These are phyloP conservation scores for Lanmaoa pseudosensibilis DNA, from an alignment of 768 basidiomycete species.

Conservation along the genomic window DNA sequence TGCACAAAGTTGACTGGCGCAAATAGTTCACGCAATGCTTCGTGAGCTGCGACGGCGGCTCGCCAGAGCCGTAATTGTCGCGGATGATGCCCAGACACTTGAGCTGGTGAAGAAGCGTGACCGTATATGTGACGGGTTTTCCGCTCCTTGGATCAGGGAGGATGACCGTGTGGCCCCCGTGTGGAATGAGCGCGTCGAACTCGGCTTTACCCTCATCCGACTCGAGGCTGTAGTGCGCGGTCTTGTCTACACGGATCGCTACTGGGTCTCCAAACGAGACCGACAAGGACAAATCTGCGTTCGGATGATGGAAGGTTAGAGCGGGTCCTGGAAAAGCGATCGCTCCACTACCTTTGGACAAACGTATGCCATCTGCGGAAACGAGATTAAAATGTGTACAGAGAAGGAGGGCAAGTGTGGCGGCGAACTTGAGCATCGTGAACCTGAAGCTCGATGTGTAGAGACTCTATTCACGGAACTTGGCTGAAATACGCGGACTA, in stretches of 20 bases:
- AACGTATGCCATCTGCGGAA: constrained; percentile 2
- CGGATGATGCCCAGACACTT: constrained; percentile 14
- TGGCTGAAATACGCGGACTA: neutral
- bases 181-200: constrained; percentile 16
- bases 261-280: constrained; percentile 12
- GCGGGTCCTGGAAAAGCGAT: neutral
- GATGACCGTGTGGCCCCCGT: constrained; percentile 7
- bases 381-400: constrained; percentile 1
- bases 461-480: neutral
- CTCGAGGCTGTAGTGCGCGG: constrained; percentile 11
- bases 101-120: constrained; percentile 14
- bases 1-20: constrained; percentile 14
- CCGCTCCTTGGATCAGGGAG: constrained; percentile 10
- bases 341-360: neutral
- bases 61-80: constrained; percentile 3
- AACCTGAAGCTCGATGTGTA: no score
- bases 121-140: constrained; percentile 13
- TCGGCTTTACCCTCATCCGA: constrained; percentile 15
- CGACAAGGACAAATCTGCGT: constrained; percentile 11
- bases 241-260: constrained; percentile 12
- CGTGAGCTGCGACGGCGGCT: constrained; percentile 9
- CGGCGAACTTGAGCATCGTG: neutral
- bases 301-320: neutral
- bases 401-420: neutral
- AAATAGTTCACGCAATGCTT: constrained; percentile 12